Percentiles rank a stretch among this genome's conserved stretches.
Conservation (phyloP, 1,139 yeast species). For the Candida anutae region DNA sequence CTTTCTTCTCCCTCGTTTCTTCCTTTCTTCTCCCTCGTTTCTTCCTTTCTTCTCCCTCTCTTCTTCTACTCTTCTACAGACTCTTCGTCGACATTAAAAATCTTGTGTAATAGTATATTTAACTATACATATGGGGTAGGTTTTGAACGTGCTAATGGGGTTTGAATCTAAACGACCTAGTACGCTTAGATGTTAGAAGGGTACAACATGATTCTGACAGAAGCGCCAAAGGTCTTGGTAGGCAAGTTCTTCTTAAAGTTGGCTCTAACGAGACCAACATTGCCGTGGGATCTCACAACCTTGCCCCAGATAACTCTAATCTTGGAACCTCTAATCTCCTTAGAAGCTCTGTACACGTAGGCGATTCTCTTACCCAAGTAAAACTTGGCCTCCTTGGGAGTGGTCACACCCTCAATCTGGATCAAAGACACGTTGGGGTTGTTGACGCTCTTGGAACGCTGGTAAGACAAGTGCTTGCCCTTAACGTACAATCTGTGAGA, state of each 20-base stretch:
- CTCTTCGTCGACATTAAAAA: neutral
- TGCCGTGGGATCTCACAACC: conserved; percentile 97
- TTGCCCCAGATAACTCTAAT: conserved; percentile 99
- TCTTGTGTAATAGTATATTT: neutral
- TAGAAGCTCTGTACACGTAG: conserved; percentile 97
- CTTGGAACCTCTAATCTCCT: conserved; percentile 97
- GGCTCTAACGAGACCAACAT: conserved; percentile 98
- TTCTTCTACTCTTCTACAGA: too few relatives aligned
- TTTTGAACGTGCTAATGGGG: conserved; percentile 1
- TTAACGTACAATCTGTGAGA: conserved; percentile 99
- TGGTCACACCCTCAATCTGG: conserved; percentile 91
- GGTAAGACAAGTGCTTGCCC: conserved; percentile 99
- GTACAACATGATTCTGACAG: conserved; percentile 99
- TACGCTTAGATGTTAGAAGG: conserved; percentile 92
- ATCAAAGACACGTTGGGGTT: conserved; percentile 97
- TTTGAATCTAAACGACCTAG: conserved; percentile 1
- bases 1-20: too few relatives aligned
- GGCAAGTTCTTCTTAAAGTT: conserved; percentile 98
- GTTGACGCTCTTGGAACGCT: conserved; percentile 97
- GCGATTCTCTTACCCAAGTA: conserved; percentile 99
- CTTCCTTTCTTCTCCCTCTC: too few relatives aligned
- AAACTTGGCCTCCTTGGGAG: conserved; percentile 93
- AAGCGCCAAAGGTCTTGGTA: conserved; percentile 99
- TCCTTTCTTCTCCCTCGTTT: too few relatives aligned
- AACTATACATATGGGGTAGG: neutral